phyloP scores from a whole-genome alignment of 176 grass and related monocot genomes.

The Phoenix dactylifera region DNA sequence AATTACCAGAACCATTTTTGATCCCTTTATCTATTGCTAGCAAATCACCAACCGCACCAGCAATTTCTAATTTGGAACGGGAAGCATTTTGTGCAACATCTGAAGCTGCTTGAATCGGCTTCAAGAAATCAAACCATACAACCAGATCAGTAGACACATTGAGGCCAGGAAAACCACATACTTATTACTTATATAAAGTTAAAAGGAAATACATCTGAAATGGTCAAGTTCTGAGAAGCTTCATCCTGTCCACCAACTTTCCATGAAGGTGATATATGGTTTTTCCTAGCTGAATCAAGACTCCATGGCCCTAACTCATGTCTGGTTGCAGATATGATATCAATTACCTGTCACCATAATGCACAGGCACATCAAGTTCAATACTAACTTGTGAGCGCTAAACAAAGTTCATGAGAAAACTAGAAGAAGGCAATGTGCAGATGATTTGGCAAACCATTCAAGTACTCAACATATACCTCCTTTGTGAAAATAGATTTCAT shows the following conservation, averaged over 20 bases:
- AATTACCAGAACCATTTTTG: constrained; percentile 48
- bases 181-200: neutral
- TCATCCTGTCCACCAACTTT: constrained; percentile 51
- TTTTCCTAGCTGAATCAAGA: constrained; percentile 66
- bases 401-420: too few relatives aligned
- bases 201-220: constrained; percentile 8
- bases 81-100: constrained; percentile 34
- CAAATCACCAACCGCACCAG: constrained; percentile 28
- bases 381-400: too few relatives aligned
- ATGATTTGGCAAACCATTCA: too few relatives aligned
- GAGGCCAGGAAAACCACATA: neutral
- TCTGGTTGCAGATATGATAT: constrained; percentile 62
- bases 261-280: constrained; percentile 75
- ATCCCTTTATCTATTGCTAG: constrained; percentile 26
- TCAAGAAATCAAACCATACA: neutral
- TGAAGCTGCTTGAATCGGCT: constrained; percentile 14
- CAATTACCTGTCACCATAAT: constrained; percentile 44
- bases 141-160: neutral
- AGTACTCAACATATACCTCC: too few relatives aligned
- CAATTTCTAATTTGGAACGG: constrained; percentile 26
- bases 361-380: too few relatives aligned
- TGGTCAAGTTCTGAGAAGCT: constrained; percentile 20
- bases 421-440: too few relatives aligned
- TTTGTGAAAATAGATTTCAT: too few relatives aligned
- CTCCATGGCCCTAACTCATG: constrained; percentile 60